These are phyloP conservation scores for Neurospora sp. DNA, from an alignment of 495 filamentous ascomycete genomes.

Conservation along the genomic window DNA sequence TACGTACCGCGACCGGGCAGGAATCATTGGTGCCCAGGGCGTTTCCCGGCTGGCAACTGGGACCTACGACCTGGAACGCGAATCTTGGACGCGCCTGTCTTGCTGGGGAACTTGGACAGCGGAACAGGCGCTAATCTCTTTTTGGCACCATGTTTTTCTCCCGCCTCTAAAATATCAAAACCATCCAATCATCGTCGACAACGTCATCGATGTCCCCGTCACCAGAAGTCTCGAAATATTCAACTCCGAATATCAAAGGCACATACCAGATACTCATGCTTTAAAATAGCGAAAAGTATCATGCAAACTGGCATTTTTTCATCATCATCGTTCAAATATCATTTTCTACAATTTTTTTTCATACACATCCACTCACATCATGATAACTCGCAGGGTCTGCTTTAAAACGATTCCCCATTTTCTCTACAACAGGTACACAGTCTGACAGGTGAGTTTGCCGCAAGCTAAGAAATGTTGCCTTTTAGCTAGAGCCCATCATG, in stretches of 20 bases:
- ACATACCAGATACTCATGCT: not conserved
- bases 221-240: not conserved
- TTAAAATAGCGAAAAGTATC: not conserved
- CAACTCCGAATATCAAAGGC: not conserved
- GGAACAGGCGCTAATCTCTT: not conserved
- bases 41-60: not conserved
- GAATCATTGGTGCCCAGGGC: conserved; percentile 18
- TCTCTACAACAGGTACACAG: not conserved
- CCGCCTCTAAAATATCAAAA: not conserved
- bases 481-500: not conserved
- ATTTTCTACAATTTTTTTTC: not conserved
- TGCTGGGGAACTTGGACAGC: not conserved
- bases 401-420: not conserved
- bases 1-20: conserved; percentile 5
- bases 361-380: not conserved
- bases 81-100: not conserved
- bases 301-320: not conserved
- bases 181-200: not conserved
- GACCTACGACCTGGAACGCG: conserved; percentile 8
- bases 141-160: not conserved
- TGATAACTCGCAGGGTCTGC: not conserved
- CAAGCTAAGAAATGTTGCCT: not conserved
- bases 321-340: not conserved
- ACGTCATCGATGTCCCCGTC: not conserved
- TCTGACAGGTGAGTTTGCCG: not conserved